These are phyloP conservation scores for Nitzschia sp. DNA, from an alignment of 108 stramenopile genomes.

Conservation along the genomic window DNA sequence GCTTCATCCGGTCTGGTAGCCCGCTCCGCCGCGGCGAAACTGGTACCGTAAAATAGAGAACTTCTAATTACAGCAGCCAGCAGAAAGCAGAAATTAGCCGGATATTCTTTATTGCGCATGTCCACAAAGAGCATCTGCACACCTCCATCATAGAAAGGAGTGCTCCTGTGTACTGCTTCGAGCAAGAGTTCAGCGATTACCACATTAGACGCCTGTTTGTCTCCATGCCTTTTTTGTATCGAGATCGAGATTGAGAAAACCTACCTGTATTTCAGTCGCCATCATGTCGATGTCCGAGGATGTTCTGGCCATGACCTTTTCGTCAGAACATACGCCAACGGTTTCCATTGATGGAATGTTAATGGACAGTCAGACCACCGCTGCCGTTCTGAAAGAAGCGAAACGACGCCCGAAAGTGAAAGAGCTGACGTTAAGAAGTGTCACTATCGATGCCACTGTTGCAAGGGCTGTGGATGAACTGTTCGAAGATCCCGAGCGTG, in stretches of 20 bases:
- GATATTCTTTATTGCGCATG: no score
- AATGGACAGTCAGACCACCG: conserved; percentile 11
- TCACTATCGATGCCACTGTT: conserved; percentile 17
- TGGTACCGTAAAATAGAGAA: no score
- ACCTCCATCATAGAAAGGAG: no score
- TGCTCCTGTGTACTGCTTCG: no score
- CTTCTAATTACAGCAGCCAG: no score
- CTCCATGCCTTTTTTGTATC: background rate
- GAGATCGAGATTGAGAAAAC: background rate
- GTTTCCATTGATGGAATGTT: conserved; percentile 23
- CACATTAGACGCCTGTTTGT: no score
- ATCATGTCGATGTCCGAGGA: conserved; percentile 15
- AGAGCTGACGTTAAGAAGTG: conserved; percentile 13
- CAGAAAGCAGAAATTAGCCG: no score
- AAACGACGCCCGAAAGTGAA: background rate
- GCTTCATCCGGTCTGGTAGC: no score
- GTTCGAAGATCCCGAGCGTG: conserved; percentile 4
- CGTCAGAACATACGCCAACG: background rate
- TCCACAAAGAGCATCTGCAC: no score
- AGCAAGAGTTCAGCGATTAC: no score
- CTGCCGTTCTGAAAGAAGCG: conserved; percentile 8
- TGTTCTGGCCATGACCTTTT: conserved; percentile 14
- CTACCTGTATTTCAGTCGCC: no score
- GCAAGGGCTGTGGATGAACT: conserved; percentile 7
- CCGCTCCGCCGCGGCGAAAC: no score